Conservation (phyloP, 305 asterid species). For the Fraxinus velutina region DNA sequence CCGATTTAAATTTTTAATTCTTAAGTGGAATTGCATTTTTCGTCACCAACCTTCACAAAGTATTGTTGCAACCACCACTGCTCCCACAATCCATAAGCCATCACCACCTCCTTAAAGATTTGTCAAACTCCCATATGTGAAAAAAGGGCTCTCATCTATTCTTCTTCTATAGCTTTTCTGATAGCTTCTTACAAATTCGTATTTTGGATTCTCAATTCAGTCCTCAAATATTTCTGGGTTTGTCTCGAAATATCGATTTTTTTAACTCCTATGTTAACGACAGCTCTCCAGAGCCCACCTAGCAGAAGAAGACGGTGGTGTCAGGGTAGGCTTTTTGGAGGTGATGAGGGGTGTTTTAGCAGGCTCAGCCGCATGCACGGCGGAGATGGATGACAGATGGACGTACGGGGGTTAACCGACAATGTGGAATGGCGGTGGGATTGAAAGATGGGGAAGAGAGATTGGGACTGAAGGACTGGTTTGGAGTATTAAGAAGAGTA, state of each 20-base stretch:
- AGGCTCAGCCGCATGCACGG: slow-evolving; percentile 69
- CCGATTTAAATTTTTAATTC: background rate
- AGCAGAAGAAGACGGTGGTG: slow-evolving; percentile 26
- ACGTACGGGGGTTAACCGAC: slow-evolving; percentile 19
- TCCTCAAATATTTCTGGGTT: background rate
- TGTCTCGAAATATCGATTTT: background rate
- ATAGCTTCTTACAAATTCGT: background rate
- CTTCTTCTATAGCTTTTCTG: background rate
- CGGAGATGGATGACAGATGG: slow-evolving; percentile 49
- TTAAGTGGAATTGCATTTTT: background rate
- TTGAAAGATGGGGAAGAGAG: slow-evolving; percentile 29
- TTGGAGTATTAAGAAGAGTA: slow-evolving; percentile 50
- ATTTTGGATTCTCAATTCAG: background rate
- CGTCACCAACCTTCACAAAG: background rate
- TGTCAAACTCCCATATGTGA: background rate
- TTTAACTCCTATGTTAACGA: background rate
- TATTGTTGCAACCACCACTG: background rate
- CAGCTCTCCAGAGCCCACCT: slow-evolving; percentile 53
- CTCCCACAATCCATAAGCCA: background rate
- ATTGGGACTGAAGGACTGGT: slow-evolving; percentile 36
- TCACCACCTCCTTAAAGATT: background rate
- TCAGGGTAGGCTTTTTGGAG: slow-evolving; percentile 22
- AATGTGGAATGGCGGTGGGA: slow-evolving; percentile 6
- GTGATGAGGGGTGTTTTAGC: slow-evolving; percentile 39
- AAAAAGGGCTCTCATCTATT: background rate